Evolutionary conservation across 106 monocot genomes (phyloP), one percentile per base, ranked within the genome.

Genomic region (Narthecium ossifragum): DNA sequence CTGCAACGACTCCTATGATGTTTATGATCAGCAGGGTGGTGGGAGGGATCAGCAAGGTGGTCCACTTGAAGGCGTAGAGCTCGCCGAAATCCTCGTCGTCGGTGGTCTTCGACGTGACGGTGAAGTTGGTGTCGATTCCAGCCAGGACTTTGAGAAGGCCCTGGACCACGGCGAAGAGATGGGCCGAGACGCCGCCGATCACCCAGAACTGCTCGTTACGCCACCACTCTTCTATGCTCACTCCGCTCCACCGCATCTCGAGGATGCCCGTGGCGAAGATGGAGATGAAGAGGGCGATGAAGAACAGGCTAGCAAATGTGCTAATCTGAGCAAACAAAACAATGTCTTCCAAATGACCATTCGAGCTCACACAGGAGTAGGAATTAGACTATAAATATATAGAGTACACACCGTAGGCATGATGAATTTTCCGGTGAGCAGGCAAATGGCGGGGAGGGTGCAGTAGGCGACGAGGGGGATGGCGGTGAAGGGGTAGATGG

Each of bases 401-500:
- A 39, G n/a, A n/a, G n/a, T 62, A 67, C 67, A 48, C 38, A 84
- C 89, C 69, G 84, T 75, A 6, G 89, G 89, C 80, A 85, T 89
- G 78, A 89, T 89, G 78, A 89, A 89, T 51, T 89, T 89, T 11
- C 84, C 89, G 31, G 89, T 89, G 72, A 89, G 89, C 46, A 89
- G 78, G 75, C 89, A 89, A 55, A 85, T 61, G 32, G 89, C 89
- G 4, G 89, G 89, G 26, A 89, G 78, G 43, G 81, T 89, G 51
- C 89, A 89, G 59, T 89, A 89, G 55, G 89, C 89, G 37, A 89
- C 75, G 28, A 89, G 84, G 12, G 89, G 85, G 32, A 89, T 51
- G 0, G 94, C 75, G 43, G 94, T 96, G 73, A 96, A 96, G 29
- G 94, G 94, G 61, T 96, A 96, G 62, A 96, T 86, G 24, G 94